Evolutionary conservation across 805 yeast species (phyloP), one percentile per base, ranked within the genome.

Genomic region (Myxozyma udenii): DNA sequence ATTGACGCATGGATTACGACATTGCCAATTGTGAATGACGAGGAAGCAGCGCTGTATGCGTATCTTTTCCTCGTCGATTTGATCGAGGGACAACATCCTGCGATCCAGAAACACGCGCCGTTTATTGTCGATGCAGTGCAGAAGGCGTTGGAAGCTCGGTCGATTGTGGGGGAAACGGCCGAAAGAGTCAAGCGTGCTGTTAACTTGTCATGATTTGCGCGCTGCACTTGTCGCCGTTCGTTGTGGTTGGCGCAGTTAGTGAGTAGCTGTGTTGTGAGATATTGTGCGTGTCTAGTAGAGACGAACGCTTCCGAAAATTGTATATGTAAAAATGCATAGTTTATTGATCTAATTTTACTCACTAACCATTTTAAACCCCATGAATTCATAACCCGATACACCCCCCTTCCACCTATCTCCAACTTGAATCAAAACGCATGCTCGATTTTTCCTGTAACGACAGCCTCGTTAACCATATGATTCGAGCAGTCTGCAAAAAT

Each of bases 1-100:
- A 72, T 87, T 44, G 77, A 75, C 26, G 84, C 78, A 54, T 93
- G 98, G 98, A 72, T 93, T 47, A 76, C 77, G 55, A 77, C 87
- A 9, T 78, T 93, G 60, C 98, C 98, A 21, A 78, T 91, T 38
- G 69, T 82, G 21, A 85, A 81, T 61, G 97, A 93, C 67, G 85
- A 81, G 38, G 93, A 86, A 60, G 95, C 95, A 3, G 97, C 97
- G 3, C 81, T 88, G 14, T 87, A 77, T 67, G 81, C 87, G 18
- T 93, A 88, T 71, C 75, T 77, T 61, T 90, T 87, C 66, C 73
- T 90, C 58, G 72, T 82, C 6, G 85, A 84, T 55, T 73, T 90
- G 63, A 83, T 89, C 38, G 83, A 83, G 45, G 76, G 75, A 47
- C 77, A 79, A 46, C 89, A 87, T 56, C 78, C 84, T 6, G 72